Base-by-base conservation (phyloP, 108 stramenopile species). In the Skeletonema menzelii region DNA sequence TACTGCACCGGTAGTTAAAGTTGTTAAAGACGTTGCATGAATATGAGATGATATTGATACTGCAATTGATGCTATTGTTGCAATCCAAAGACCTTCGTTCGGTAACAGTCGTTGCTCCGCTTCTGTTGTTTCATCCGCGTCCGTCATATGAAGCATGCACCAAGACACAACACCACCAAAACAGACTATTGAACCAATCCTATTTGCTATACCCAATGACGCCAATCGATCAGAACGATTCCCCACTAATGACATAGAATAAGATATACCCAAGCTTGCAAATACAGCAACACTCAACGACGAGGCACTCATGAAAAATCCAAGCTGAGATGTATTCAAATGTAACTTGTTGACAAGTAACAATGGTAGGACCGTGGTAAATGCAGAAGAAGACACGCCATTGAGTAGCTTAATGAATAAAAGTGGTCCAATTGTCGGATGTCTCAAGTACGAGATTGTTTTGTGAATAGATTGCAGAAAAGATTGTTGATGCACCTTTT, bases 21-120 rank as follows among this genome's bases (percentile, higher is more conserved):
- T 89, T n/a, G 92, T 91, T 30, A 94, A 60, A 8, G 86, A 79
- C 0, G 92, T 94, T 30, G 92, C 88, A 65, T 91, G 73, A 5
- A 76, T 69, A 67, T 94, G 90, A 20, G 83, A 76, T n/a, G 88
- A 79, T n/a, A 88, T 68, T 7, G 86, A 77, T 55, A 88, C 75
- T 5, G 58, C 22, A 37, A 88, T 69, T 1, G 88, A 82, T 17
- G 77, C 75, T 24, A 68, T 26, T 4, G 79, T 71, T 47, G 65
- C 65, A 8, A 20, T 5, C 2, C 58, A 7, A n/a, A 78, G 63
- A 31, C 65, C 40, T 47, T 60, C 13, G 27, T 11, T 65, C 1
- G 71, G 56, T 55, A 55, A 7, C 8, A 24, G 1, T 14, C 3
- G n/a, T 47, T 30, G 26, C 6, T 64, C 60, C 34, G 62, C 67